Evolutionary conservation across 164 flowering plant genomes (phyloP).

Genomic region (Umbilicus rupestris): DNA sequence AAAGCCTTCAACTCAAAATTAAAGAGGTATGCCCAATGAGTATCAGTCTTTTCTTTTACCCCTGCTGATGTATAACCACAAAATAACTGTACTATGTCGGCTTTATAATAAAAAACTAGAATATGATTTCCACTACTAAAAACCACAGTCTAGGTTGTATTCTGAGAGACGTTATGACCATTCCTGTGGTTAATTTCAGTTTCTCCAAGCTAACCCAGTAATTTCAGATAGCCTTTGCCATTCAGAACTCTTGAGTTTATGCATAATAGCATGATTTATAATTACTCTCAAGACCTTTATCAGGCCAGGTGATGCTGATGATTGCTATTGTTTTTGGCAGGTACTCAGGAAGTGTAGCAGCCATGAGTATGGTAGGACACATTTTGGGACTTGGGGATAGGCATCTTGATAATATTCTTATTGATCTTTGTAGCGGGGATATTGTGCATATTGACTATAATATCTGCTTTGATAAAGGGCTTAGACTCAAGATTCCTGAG

Average conservation of each 20-base stretch:
- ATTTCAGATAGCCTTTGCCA: no score
- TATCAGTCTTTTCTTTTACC: neutral
- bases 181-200: no score
- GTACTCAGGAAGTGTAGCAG: slow-evolving; percentile 87
- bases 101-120: no score
- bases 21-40: slow-evolving; percentile 45
- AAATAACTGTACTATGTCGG: neutral
- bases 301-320: neutral
- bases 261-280: no score
- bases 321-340: slow-evolving; percentile 24
- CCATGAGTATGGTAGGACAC: slow-evolving; percentile 97
- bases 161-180: no score
- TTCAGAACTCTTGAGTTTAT: no score
- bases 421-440: slow-evolving; percentile 84
- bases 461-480: slow-evolving; percentile 94
- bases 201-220: no score
- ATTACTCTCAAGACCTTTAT: no score
- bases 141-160: no score
- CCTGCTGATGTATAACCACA: neutral
- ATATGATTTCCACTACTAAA: no score
- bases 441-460: slow-evolving; percentile 95
- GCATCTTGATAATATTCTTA: slow-evolving; percentile 91
- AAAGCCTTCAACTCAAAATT: slow-evolving; percentile 82
- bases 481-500: slow-evolving; percentile 85
- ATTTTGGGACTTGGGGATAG: slow-evolving; percentile 91